A percentile compares a stretch with the other conserved stretches of the same genome.
These are phyloP conservation scores for Datura wrightii DNA, from an alignment of 257 asterid species.

Conservation along the genomic window DNA sequence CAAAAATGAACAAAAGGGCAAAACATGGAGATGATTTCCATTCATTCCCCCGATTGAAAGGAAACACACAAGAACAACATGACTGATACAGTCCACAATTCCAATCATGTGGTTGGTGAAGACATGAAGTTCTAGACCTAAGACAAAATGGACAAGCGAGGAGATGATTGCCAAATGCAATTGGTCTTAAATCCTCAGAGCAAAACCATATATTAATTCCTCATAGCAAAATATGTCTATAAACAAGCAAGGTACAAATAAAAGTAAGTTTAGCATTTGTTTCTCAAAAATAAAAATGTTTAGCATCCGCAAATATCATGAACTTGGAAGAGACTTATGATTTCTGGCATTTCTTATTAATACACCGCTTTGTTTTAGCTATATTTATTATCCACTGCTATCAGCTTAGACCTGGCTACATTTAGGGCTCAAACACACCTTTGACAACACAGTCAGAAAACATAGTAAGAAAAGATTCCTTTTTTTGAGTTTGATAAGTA, in stretches of 20 bases:
- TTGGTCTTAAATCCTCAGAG: background rate
- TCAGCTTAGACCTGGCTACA: background rate
- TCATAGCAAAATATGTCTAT: background rate
- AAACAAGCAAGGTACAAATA: background rate
- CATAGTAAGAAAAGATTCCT: background rate
- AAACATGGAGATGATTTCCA: background rate
- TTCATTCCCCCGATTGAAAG: background rate
- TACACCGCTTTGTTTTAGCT: background rate
- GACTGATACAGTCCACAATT: background rate
- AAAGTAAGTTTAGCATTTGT: background rate
- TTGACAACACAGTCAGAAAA: background rate
- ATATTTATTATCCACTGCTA: background rate
- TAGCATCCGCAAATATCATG: background rate
- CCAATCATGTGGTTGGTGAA: conserved; percentile 15
- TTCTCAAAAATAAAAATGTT: background rate
- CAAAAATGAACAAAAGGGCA: background rate
- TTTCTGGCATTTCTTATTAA: background rate
- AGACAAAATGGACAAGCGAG: background rate
- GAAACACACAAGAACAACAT: background rate
- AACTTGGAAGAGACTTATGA: background rate
- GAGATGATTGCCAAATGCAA: background rate
- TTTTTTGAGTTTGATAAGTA: background rate
- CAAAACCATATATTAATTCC: background rate
- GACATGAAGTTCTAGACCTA: background rate
- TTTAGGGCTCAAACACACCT: background rate